A percentile compares a stretch with the other conserved stretches of the same genome.
phyloP scores from a whole-genome alignment of 495 filamentous ascomycete species.

The Physcia stellaris region DNA sequence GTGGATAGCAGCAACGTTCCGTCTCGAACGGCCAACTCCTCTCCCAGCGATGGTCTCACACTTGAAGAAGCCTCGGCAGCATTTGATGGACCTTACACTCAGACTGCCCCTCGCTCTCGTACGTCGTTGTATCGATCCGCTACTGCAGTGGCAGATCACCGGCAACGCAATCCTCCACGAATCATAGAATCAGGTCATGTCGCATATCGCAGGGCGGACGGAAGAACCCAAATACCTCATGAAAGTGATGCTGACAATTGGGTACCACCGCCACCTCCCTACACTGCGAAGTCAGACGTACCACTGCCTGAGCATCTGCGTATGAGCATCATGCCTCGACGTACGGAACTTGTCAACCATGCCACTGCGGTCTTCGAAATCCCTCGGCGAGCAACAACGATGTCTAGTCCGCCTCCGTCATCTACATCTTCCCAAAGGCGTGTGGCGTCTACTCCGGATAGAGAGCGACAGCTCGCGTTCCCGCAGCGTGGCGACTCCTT shows the following conservation, averaged over 20 bases:
- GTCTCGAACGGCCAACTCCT: neutral
- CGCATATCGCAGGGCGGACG: slow-evolving; percentile 39
- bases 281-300: slow-evolving; percentile 53
- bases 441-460: too few species aligned
- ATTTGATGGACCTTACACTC: slow-evolving; percentile 59
- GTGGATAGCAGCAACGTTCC: neutral
- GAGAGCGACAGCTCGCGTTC: too few species aligned
- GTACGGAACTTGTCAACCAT: slow-evolving; percentile 6
- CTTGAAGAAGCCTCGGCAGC: slow-evolving; percentile 17
- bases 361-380: slow-evolving; percentile 2
- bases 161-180: slow-evolving; percentile 41
- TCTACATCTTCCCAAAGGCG: neutral
- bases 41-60: slow-evolving; percentile 10
- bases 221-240: slow-evolving; percentile 57
- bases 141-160: slow-evolving; percentile 59
- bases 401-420: neutral
- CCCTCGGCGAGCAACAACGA: slow-evolving; percentile 14
- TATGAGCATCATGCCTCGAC: slow-evolving; percentile 13
- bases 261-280: slow-evolving; percentile 87
- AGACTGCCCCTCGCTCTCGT: slow-evolving; percentile 62
- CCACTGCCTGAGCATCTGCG: slow-evolving; percentile 42
- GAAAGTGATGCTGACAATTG: slow-evolving; percentile 87
- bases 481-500: too few species aligned
- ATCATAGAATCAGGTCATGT: slow-evolving; percentile 16
- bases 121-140: slow-evolving; percentile 66